Conservation (phyloP, 495 filamentous ascomycete genomes). For the Penicillium egyptiacum region DNA sequence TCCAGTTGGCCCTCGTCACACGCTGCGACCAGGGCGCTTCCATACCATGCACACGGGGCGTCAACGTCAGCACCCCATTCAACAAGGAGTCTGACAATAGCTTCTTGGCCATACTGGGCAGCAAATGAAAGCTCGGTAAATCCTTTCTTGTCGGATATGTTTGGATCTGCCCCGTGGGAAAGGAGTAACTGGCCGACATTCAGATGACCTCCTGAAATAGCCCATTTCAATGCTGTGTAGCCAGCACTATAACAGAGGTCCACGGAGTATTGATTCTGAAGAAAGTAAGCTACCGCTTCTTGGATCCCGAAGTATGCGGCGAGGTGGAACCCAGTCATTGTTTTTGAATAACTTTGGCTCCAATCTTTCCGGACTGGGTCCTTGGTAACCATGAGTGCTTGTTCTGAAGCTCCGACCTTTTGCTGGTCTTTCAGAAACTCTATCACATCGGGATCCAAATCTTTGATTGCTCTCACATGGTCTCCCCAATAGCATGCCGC, state of each 20-base stretch:
- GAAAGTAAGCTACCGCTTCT: background rate
- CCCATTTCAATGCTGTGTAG: background rate
- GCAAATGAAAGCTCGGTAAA: background rate
- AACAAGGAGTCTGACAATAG: background rate
- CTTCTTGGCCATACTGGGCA: background rate
- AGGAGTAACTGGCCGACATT: background rate
- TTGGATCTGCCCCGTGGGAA: background rate
- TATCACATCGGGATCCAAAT: background rate
- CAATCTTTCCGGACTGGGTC: background rate
- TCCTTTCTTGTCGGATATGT: background rate
- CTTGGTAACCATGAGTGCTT: background rate
- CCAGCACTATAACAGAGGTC: background rate
- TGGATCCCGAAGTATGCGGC: background rate
- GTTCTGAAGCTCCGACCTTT: background rate
- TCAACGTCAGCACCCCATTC: background rate
- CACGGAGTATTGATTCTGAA: background rate
- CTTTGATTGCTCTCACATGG: background rate
- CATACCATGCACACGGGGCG: background rate
- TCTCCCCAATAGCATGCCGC: background rate
- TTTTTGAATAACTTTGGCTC: background rate
- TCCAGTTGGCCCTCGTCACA: background rate
- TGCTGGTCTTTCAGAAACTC: background rate
- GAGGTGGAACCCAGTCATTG: background rate
- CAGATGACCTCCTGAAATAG: background rate
- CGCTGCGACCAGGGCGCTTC: background rate